Conservation (phyloP, 108 stramenopile species). For the Cyclotella sp. region DNA sequence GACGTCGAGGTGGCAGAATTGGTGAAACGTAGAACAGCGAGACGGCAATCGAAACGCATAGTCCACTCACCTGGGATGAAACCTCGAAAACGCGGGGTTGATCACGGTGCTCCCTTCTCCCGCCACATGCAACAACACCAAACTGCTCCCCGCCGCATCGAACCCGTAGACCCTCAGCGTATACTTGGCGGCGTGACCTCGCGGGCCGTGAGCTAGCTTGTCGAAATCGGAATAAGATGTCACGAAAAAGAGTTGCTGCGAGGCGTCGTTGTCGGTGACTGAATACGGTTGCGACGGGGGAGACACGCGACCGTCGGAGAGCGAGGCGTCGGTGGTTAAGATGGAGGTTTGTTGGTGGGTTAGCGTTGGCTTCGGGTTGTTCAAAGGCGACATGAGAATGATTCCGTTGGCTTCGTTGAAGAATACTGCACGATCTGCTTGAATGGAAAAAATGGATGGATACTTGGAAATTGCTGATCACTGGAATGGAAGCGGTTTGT, state of each 20-base stretch:
- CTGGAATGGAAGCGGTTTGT: too few relatives aligned
- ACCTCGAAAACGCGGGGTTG: conserved; percentile 94
- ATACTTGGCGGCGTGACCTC: conserved; percentile 79
- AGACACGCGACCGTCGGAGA: conserved; percentile 12
- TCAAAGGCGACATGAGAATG: background rate
- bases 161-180: conserved; percentile 87
- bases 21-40: background rate
- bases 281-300: conserved; percentile 1
- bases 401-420: too few relatives aligned
- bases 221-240: conserved; percentile 81
- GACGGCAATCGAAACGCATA: background rate
- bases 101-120: conserved; percentile 73
- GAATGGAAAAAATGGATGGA: too few relatives aligned
- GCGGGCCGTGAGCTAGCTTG: conserved; percentile 91
- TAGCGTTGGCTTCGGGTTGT: background rate
- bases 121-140: conserved; percentile 84
- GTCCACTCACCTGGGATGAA: conserved; percentile 71
- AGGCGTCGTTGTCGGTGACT: conserved; percentile 15
- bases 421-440: too few relatives aligned
- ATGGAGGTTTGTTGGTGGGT: conserved; percentile 25
- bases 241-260: conserved; percentile 74
- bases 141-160: conserved; percentile 78
- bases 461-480: too few relatives aligned
- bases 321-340: conserved; percentile 23
- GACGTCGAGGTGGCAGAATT: background rate